Conservation (phyloP, 179 eudicot species). For the Pouteria campechiana region DNA sequence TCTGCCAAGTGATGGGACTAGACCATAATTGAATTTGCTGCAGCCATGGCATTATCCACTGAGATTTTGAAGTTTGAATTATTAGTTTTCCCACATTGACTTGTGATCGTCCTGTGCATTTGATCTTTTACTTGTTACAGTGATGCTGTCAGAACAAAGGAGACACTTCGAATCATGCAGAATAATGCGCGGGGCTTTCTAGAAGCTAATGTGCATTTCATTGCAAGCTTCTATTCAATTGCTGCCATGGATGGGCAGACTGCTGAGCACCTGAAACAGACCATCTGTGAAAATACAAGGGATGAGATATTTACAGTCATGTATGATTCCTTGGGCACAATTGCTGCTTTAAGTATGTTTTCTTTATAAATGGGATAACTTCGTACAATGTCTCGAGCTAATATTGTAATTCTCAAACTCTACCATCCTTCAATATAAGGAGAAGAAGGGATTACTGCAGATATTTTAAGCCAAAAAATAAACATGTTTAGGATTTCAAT, state of each 20-base stretch:
- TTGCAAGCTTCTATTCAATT: conserved; percentile 83
- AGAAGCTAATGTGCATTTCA: conserved; percentile 70
- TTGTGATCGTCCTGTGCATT: neutral
- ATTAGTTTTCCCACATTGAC: neutral
- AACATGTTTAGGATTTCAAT: too few relatives aligned
- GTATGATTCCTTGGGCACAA: too few relatives aligned
- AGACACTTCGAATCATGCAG: conserved; percentile 78
- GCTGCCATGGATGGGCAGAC: conserved; percentile 99
- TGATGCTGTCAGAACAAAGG: conserved; percentile 71
- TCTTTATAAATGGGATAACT: too few relatives aligned
- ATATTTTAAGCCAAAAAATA: too few relatives aligned
- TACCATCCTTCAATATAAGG: too few relatives aligned
- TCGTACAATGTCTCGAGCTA: too few relatives aligned
- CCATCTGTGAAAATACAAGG: conserved; percentile 54
- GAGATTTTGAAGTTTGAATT: neutral
- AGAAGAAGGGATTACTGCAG: too few relatives aligned
- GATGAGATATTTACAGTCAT: conserved; percentile 74
- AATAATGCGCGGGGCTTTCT: conserved; percentile 45
- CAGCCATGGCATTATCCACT: too few relatives aligned
- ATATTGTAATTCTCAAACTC: too few relatives aligned
- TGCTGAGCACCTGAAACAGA: conserved; percentile 68
- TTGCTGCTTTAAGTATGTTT: too few relatives aligned
- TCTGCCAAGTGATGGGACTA: too few relatives aligned
- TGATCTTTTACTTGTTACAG: conserved; percentile 37
- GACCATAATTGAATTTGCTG: too few relatives aligned